These are phyloP conservation scores for Zymoseptoria passerinii DNA, from an alignment of 2,329 filamentous ascomycete genomes.

Conservation along the genomic window DNA sequence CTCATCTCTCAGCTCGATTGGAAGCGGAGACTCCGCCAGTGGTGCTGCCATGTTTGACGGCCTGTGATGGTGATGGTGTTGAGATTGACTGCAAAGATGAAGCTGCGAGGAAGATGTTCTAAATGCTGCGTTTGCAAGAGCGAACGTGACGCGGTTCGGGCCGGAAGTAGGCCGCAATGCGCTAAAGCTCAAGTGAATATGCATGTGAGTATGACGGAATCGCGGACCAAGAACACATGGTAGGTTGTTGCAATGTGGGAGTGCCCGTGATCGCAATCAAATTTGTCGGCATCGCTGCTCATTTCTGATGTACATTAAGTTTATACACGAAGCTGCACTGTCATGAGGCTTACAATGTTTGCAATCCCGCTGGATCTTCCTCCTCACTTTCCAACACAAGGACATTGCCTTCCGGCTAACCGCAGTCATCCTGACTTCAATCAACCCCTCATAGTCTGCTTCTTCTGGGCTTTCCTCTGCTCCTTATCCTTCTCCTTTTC, in stretches of 20 bases:
- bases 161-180: background rate
- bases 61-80: background rate
- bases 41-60: background rate
- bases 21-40: background rate
- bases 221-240: too few species aligned
- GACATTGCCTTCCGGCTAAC: background rate
- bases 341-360: background rate
- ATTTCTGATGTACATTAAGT: background rate
- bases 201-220: background rate
- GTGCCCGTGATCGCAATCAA: background rate
- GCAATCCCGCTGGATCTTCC: background rate
- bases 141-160: background rate
- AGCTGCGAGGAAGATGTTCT: background rate
- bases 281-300: background rate
- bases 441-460: constrained; percentile 47
- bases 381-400: background rate
- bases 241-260: too few species aligned
- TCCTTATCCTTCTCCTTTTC: constrained; percentile 86
- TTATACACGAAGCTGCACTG: background rate
- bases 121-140: background rate
- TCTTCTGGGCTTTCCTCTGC: constrained; percentile 52
- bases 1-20: background rate
- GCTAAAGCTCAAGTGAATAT: background rate
- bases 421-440: background rate
- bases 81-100: background rate